Evolutionary conservation across 1,284 basidiomycete species (phyloP).

Genomic region (Volvariella surrecta): DNA sequence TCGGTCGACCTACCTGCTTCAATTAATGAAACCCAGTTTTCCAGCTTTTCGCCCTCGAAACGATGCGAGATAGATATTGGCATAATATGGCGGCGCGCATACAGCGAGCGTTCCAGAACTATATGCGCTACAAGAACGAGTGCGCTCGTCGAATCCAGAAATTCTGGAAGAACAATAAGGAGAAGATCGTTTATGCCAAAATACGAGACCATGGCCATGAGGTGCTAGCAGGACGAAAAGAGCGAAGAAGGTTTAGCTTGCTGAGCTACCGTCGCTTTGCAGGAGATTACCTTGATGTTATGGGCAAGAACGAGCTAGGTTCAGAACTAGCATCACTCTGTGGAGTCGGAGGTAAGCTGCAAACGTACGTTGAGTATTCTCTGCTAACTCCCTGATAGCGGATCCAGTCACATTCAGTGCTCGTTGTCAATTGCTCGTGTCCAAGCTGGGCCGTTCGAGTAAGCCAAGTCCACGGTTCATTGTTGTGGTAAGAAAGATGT

Average conservation of each 20-base stretch:
- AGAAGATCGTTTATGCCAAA: conserved; percentile 82
- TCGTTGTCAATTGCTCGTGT: conserved; percentile 80
- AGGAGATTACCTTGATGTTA: conserved; percentile 95
- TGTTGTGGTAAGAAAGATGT: conserved; percentile 57
- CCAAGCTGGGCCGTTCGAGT: conserved; percentile 83
- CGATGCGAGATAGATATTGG: conserved; percentile 99
- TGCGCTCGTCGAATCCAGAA: conserved; percentile 93
- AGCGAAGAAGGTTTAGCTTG: conserved; percentile 88
- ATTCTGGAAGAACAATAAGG: conserved; percentile 99
- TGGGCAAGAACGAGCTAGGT: conserved; percentile 75
- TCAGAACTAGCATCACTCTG: conserved; percentile 73
- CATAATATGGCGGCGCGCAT: conserved; percentile 99
- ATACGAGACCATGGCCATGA: conserved; percentile 93
- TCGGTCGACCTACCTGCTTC: conserved; percentile 1
- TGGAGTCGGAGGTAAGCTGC: conserved; percentile 58
- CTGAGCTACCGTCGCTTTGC: conserved; percentile 92
- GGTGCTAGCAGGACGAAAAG: conserved; percentile 86
- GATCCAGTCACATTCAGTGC: conserved; percentile 86
- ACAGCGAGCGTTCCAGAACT: conserved; percentile 94
- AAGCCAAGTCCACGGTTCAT: conserved; percentile 91
- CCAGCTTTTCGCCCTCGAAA: conserved; percentile 95
- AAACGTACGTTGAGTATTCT: neutral
- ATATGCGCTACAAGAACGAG: conserved; percentile 92
- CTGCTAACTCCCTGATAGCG: conserved; percentile 23
- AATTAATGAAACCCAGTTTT: conserved; percentile 4